Base-by-base conservation (phyloP, 345 rosid genomes). In the sweet orange (Citrus sinensis) region DNA sequence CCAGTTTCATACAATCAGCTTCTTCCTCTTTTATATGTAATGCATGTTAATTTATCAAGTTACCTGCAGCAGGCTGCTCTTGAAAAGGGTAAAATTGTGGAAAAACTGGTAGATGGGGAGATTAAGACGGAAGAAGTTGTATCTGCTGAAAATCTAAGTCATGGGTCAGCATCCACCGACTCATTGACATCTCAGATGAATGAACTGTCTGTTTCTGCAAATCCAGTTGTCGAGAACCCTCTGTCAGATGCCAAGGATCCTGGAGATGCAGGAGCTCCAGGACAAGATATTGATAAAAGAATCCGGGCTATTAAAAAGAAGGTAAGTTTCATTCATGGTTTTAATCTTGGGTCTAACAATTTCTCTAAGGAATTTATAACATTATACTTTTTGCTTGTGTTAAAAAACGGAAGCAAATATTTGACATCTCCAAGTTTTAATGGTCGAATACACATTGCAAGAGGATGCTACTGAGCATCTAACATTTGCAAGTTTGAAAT, bases 261-360 rank as follows among this genome's bases (percentile, higher is more conserved):
- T 30, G 76, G 82, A 16, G 82, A 80, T 83, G 61, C 71, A 17
- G 87, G 74, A 75, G 78, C 82, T 82, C 51, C 90, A 24, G 78
- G 75, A 79, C 94, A 89, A 83, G 94, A 92, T 77, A 75, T 80
- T 14, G 97, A 94, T 80, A 96, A 92, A 87, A 91, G 81, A 87
- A 91, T 96, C 22, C 88, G 98, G 55, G 92, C 97, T 34, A 90
- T 96, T 40, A 96, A 87, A 85, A 92, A 96, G 89, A 96, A 96
- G 92, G 99, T 96, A 90, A 55, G 55, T 27, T 67, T 81, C 66
- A 8, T 75, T 74, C 39, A 65, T 60, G 37, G 34, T 78, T 71
- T 72, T 71, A 54, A 37, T 76, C 32, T 63, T 72, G 7, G 39
- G 20, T 67, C 56, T 13, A 29, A 30, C 7, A 27, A 68, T 68